Evolutionary conservation across 768 basidiomycete species (phyloP).

Genomic region (Boletus tylopilopsis): DNA sequence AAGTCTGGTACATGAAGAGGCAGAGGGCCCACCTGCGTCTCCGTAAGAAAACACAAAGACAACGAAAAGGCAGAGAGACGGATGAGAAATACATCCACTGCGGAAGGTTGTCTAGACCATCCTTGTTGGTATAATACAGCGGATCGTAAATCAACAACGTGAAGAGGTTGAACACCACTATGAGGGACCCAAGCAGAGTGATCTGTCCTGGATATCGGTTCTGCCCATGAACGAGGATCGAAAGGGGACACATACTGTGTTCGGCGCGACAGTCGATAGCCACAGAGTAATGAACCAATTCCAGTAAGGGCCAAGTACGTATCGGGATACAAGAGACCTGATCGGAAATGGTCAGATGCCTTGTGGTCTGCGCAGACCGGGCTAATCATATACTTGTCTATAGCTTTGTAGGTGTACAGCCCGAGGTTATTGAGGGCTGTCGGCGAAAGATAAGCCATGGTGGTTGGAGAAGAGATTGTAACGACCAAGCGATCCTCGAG

Average conservation of each 20-base stretch:
- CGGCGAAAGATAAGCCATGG: slow-evolving; percentile 64
- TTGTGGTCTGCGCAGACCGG: not conserved
- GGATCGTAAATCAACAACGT: slow-evolving; percentile 87
- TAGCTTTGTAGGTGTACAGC: slow-evolving; percentile 74
- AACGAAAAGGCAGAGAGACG: slow-evolving; percentile 25
- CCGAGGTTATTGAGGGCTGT: slow-evolving; percentile 70
- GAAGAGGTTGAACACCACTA: slow-evolving; percentile 80
- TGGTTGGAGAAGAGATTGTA: too few relatives aligned
- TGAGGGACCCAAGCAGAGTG: slow-evolving; percentile 76
- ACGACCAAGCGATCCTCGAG: too few relatives aligned
- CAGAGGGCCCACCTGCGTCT: slow-evolving; percentile 74
- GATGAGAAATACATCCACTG: slow-evolving; percentile 91
- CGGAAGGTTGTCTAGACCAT: slow-evolving; percentile 59
- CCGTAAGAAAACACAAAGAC: not conserved
- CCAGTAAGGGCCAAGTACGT: slow-evolving; percentile 85
- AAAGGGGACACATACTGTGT: slow-evolving; percentile 58
- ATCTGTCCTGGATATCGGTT: slow-evolving; percentile 51
- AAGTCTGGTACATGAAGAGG: slow-evolving; percentile 86
- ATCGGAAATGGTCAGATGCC: not conserved
- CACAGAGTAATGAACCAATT: slow-evolving; percentile 87
- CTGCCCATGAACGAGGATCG: not conserved
- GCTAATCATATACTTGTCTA: slow-evolving; percentile 62
- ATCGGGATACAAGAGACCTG: slow-evolving; percentile 74
- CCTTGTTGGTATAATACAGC: slow-evolving; percentile 63
- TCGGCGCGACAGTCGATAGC: slow-evolving; percentile 83